Percentiles rank a stretch among this genome's conserved stretches.
Conservation (phyloP, 345 rosid species). For the Populus deltoides region DNA sequence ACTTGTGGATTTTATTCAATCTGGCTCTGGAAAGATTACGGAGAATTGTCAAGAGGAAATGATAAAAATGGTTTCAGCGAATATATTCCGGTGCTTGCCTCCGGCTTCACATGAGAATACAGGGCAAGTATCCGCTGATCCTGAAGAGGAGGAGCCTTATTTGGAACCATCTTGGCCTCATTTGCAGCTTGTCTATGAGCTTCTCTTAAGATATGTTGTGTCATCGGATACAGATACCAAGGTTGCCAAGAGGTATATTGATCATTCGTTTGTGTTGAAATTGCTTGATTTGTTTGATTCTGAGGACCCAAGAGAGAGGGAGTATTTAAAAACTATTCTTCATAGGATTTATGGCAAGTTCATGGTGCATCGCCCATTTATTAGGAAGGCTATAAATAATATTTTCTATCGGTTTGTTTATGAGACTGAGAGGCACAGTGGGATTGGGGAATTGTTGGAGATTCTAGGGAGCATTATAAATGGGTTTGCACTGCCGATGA, state of each 20-base stretch:
- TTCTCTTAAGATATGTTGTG: slow-evolving; percentile 67
- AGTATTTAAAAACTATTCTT: slow-evolving; percentile 75
- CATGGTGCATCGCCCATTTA: slow-evolving; percentile 85
- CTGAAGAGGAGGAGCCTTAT: slow-evolving; percentile 83
- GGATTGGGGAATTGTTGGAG: slow-evolving; percentile 80
- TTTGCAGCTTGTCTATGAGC: slow-evolving; percentile 79
- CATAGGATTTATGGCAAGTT: slow-evolving; percentile 92
- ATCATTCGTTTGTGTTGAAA: slow-evolving; percentile 68
- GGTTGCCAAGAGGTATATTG: slow-evolving; percentile 72
- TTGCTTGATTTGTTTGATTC: slow-evolving; percentile 81
- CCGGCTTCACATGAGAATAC: slow-evolving; percentile 76
- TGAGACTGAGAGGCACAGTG: slow-evolving; percentile 82
- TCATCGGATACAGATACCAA: slow-evolving; percentile 78
- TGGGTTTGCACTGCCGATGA: slow-evolving; percentile 94
- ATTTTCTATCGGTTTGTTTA: slow-evolving; percentile 82
- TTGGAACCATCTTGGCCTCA: slow-evolving; percentile 91
- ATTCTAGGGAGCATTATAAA: slow-evolving; percentile 86
- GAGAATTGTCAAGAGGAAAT: slow-evolving; percentile 77
- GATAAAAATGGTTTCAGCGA: slow-evolving; percentile 65
- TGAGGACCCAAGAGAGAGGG: slow-evolving; percentile 82
- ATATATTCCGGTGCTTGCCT: slow-evolving; percentile 71
- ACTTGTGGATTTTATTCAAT: slow-evolving; percentile 74
- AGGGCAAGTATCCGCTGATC: slow-evolving; percentile 68
- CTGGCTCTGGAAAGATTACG: slow-evolving; percentile 63
- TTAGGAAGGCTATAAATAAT: slow-evolving; percentile 73